Percentiles rank a stretch among this genome's conserved stretches.
These are phyloP conservation scores for Crithidia mellificae DNA, from an alignment of 208 protist genomes.

Conservation along the genomic window DNA sequence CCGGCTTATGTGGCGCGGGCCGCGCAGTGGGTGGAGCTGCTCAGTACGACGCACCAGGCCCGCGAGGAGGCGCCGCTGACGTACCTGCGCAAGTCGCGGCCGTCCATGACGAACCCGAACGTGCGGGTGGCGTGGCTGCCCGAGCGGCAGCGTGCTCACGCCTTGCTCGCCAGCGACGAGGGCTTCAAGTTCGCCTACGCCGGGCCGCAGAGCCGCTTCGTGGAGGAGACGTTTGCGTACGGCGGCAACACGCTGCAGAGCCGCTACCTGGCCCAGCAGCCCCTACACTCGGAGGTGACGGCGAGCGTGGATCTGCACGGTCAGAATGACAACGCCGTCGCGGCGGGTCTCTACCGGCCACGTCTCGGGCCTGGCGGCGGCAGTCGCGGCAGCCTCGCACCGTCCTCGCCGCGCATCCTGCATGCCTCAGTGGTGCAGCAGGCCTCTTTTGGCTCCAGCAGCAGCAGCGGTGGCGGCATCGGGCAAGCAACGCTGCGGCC, in stretches of 20 bases:
- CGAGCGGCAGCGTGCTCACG: conserved; percentile 39
- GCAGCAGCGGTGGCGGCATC: too few species aligned
- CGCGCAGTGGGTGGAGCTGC: conserved; percentile 73
- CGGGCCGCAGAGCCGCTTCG: conserved; percentile 54
- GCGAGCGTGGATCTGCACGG: conserved; percentile 27
- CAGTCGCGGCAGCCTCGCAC: neutral
- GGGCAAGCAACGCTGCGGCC: conserved; percentile 6
- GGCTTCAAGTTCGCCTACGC: conserved; percentile 70
- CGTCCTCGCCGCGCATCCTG: conserved; percentile 38
- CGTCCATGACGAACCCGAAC: conserved; percentile 64
- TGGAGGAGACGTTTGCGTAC: conserved; percentile 79
- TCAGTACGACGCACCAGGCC: conserved; percentile 49
- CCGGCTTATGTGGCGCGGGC: conserved; percentile 64
- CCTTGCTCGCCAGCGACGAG: conserved; percentile 76
- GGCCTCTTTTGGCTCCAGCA: conserved; percentile 7
- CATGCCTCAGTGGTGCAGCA: conserved; percentile 53
- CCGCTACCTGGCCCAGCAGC: conserved; percentile 69
- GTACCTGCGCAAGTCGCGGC: conserved; percentile 83
- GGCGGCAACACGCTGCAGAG: conserved; percentile 66
- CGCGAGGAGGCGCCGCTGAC: conserved; percentile 76
- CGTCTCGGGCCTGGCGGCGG: neutral
- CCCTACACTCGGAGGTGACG: conserved; percentile 72
- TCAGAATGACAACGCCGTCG: conserved; percentile 1
- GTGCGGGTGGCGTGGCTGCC: conserved; percentile 81
- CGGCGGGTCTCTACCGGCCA: neutral